These are phyloP conservation scores for Neoscytalidium dimidiatum DNA, from an alignment of 2,329 filamentous ascomycete species.

Conservation along the genomic window DNA sequence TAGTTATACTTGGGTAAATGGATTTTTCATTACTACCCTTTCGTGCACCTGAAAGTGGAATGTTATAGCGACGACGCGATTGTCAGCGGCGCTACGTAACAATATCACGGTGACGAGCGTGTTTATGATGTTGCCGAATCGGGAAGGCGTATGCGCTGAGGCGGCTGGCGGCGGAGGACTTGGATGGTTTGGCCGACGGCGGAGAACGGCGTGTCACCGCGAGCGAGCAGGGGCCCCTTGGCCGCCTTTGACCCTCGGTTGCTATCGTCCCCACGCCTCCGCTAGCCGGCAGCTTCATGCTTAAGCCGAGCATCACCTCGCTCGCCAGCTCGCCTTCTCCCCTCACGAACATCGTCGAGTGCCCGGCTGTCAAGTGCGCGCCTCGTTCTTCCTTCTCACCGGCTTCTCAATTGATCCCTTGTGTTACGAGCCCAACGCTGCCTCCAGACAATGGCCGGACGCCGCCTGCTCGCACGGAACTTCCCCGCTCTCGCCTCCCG, in stretches of 20 bases:
- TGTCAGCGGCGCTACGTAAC: too few relatives aligned
- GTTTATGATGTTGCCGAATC: neutral
- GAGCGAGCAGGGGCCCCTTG: neutral
- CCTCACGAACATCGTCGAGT: neutral
- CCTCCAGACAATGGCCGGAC: conserved; percentile 44
- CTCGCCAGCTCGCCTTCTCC: neutral
- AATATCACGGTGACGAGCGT: too few relatives aligned
- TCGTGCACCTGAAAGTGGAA: neutral
- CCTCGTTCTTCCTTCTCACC: neutral
- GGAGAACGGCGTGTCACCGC: neutral
- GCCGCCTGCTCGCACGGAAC: conserved; percentile 46
- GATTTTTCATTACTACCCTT: neutral
- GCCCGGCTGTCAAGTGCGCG: neutral
- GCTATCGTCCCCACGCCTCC: neutral
- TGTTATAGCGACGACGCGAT: neutral
- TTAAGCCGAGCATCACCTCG: conserved; percentile 10
- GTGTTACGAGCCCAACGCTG: neutral
- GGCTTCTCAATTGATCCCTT: neutral
- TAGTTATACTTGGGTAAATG: conserved; percentile 14
- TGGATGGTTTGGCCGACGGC: neutral
- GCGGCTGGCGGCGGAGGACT: neutral
- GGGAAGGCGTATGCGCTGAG: neutral
- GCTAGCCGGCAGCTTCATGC: conserved; percentile 16
- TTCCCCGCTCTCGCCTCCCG: conserved; percentile 43
- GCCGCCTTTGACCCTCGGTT: conserved; percentile 4